Percentiles rank a stretch among this genome's conserved stretches.
Evolutionary conservation across 2,329 filamentous ascomycete genomes (phyloP).

Genomic region (Fusarium tuaranense): DNA sequence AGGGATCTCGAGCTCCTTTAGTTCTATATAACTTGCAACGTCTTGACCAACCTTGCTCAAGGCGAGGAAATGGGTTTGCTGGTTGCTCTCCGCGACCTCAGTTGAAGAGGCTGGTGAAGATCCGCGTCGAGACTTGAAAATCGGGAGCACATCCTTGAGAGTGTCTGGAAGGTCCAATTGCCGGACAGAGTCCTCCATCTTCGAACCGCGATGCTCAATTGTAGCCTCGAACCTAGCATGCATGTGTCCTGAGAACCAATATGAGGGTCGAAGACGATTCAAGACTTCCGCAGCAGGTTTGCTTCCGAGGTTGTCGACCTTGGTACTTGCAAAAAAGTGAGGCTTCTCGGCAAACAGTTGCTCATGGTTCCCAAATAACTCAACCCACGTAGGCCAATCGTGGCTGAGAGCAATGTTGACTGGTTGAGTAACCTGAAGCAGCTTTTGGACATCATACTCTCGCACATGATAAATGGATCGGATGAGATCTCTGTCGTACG

Average conservation of each 20-base stretch:
- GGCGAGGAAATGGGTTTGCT: slow-evolving; percentile 88
- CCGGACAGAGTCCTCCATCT: slow-evolving; percentile 16
- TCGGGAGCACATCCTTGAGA: slow-evolving; percentile 4
- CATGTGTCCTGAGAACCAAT: slow-evolving; percentile 94
- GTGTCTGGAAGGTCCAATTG: neutral
- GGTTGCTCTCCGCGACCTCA: slow-evolving; percentile 62
- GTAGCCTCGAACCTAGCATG: slow-evolving; percentile 85
- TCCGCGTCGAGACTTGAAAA: neutral
- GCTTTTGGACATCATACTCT: slow-evolving; percentile 87
- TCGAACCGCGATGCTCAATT: slow-evolving; percentile 61
- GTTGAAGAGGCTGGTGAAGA: neutral
- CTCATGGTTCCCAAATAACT: slow-evolving; percentile 77
- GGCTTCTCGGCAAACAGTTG: slow-evolving; percentile 78
- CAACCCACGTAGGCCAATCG: slow-evolving; percentile 90
- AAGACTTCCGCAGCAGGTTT: slow-evolving; percentile 82
- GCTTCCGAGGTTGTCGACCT: slow-evolving; percentile 81
- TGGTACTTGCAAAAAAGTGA: slow-evolving; percentile 80
- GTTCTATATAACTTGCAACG: slow-evolving; percentile 81
- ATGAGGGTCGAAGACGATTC: slow-evolving; percentile 80
- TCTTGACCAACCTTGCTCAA: slow-evolving; percentile 89
- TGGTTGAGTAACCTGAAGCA: slow-evolving; percentile 82
- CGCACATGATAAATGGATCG: slow-evolving; percentile 90
- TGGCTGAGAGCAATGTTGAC: slow-evolving; percentile 92
- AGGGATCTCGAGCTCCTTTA: slow-evolving; percentile 60
- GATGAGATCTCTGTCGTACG: slow-evolving; percentile 80